Conservation (phyloP, 176 grass and related monocot genomes). For the maize (Zea mays) region DNA sequence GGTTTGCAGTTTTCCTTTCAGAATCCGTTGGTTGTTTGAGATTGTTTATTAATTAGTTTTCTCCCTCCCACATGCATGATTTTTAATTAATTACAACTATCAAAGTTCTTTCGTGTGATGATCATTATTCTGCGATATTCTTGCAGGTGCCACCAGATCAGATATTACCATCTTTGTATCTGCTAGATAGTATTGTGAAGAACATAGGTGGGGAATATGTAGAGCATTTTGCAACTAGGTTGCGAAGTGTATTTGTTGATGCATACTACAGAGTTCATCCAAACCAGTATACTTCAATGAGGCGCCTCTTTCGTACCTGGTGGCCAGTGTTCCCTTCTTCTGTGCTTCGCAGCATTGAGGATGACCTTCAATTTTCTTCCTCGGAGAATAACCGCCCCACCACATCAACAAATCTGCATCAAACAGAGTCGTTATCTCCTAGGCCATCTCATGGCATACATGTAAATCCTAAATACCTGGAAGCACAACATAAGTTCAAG, state of each 20-base stretch:
- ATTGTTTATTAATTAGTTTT: constrained; percentile 3
- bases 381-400: constrained; percentile 42
- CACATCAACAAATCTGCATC: constrained; percentile 40
- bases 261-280: constrained; percentile 79
- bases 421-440: constrained; percentile 59
- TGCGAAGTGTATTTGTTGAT: constrained; percentile 81
- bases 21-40: not conserved
- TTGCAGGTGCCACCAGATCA: constrained; percentile 83
- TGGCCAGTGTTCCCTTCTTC: constrained; percentile 69
- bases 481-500: constrained; percentile 62
- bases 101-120: constrained; percentile 24
- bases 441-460: constrained; percentile 75
- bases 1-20: not conserved
- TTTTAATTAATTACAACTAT: constrained; percentile 11
- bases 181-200: constrained; percentile 99
- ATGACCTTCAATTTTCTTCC: constrained; percentile 83
- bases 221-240: constrained; percentile 62
- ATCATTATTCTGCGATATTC: constrained; percentile 33
- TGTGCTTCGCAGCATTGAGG: constrained; percentile 75
- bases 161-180: constrained; percentile 93
- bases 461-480: constrained; percentile 88
- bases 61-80: not conserved
- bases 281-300: constrained; percentile 70
- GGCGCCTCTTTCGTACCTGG: constrained; percentile 91
- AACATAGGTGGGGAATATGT: constrained; percentile 88